These are phyloP conservation scores for Melaleuca alternifolia DNA, from an alignment of 345 rosid species.

Conservation along the genomic window DNA sequence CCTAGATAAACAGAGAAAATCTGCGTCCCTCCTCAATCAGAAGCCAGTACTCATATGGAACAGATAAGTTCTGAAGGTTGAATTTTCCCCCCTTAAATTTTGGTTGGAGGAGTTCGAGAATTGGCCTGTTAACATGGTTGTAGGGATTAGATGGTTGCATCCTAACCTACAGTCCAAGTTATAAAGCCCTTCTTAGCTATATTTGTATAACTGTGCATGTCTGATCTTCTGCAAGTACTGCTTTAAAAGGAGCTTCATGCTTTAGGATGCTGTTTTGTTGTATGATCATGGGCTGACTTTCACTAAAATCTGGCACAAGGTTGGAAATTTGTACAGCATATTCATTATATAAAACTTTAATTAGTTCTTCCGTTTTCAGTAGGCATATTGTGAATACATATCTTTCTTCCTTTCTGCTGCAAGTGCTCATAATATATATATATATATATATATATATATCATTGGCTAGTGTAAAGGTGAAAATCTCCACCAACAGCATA, in stretches of 20 bases:
- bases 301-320: not conserved
- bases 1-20: not conserved
- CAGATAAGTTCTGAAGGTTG: not conserved
- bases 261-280: not conserved
- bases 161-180: not conserved
- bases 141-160: not conserved
- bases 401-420: not conserved
- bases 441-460: no score
- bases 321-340: not conserved
- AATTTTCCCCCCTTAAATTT: not conserved
- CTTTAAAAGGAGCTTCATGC: not conserved
- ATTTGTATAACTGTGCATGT: not conserved
- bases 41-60: not conserved
- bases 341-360: not conserved
- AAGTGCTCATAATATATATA: not conserved
- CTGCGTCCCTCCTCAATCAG: not conserved
- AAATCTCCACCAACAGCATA: not conserved
- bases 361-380: not conserved
- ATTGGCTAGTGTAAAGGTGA: not conserved
- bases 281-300: not conserved
- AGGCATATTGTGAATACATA: not conserved
- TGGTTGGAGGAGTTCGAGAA: not conserved
- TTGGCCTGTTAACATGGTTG: not conserved
- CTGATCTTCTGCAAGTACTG: not conserved
- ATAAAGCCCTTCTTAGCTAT: not conserved